phyloP scores from a whole-genome alignment of 208 protist genomes.

The Perkinsela sp. region DNA sequence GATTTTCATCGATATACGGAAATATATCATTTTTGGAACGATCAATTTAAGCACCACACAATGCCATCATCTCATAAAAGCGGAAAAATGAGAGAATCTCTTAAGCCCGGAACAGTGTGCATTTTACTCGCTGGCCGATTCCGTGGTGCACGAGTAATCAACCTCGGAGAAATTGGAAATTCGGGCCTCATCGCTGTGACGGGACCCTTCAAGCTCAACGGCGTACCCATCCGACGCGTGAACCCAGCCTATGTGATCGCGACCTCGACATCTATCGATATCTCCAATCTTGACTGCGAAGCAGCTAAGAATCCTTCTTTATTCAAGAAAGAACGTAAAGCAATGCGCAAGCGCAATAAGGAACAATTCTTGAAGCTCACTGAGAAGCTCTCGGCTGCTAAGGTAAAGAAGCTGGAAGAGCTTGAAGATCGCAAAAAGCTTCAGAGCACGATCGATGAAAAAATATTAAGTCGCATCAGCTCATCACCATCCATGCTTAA shows the following conservation, averaged over 20 bases:
- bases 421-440: not conserved
- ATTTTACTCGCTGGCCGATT: constrained; percentile 86
- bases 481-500: constrained; percentile 1
- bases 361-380: constrained; percentile 1
- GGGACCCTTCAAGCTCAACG: constrained; percentile 79
- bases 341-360: not conserved
- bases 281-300: constrained; percentile 42
- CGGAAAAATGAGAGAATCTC: constrained; percentile 10
- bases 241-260: constrained; percentile 88
- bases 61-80: too few species aligned
- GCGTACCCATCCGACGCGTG: constrained; percentile 87
- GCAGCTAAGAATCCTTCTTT: constrained; percentile 24
- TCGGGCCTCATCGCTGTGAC: constrained; percentile 83
- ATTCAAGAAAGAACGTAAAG: constrained; percentile 13
- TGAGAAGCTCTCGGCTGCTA: not conserved
- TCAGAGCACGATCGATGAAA: constrained; percentile 3
- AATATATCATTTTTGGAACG: too few species aligned
- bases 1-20: too few species aligned
- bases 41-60: too few species aligned
- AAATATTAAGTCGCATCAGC: constrained; percentile 1
- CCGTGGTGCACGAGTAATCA: constrained; percentile 82
- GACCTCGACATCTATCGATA: constrained; percentile 85
- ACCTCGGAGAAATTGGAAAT: constrained; percentile 81
- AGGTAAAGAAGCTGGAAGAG: constrained; percentile 2
- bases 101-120: constrained; percentile 66